phyloP scores from a whole-genome alignment of 2,329 filamentous ascomycete species.

The Plectosphaerella plurivora region DNA sequence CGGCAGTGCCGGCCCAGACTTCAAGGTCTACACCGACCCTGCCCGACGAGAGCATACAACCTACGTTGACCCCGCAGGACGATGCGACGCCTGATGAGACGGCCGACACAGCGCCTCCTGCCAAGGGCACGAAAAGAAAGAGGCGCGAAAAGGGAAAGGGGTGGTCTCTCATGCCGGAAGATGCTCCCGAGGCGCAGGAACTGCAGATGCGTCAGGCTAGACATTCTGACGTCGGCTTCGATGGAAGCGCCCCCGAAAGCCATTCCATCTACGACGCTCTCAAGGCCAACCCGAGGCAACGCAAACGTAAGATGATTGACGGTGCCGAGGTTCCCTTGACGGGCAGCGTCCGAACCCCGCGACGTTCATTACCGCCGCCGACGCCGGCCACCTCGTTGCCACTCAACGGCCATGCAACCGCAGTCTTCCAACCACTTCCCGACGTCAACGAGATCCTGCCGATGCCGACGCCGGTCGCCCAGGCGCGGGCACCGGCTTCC shows the following conservation, averaged over 20 bases:
- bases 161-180: not conserved
- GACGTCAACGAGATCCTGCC: constrained; percentile 14
- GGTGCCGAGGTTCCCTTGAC: constrained; percentile 22
- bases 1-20: too few relatives aligned
- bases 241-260: not conserved
- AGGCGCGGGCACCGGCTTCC: constrained; percentile 4
- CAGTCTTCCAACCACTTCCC: not conserved
- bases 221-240: not conserved
- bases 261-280: constrained; percentile 46
- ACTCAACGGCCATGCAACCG: not conserved
- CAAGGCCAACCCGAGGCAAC: constrained; percentile 40
- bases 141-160: not conserved
- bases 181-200: not conserved
- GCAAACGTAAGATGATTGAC: constrained; percentile 42
- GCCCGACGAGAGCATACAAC: too few relatives aligned
- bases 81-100: too few relatives aligned
- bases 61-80: too few relatives aligned
- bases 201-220: not conserved
- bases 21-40: too few relatives aligned
- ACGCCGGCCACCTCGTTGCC: not conserved
- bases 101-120: not conserved
- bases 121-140: not conserved
- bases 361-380: not conserved
- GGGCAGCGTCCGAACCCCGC: not conserved
- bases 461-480: constrained; percentile 19